Evolutionary conservation across 306 rosid genomes (phyloP).

Genomic region (Bauhinia variegata): DNA sequence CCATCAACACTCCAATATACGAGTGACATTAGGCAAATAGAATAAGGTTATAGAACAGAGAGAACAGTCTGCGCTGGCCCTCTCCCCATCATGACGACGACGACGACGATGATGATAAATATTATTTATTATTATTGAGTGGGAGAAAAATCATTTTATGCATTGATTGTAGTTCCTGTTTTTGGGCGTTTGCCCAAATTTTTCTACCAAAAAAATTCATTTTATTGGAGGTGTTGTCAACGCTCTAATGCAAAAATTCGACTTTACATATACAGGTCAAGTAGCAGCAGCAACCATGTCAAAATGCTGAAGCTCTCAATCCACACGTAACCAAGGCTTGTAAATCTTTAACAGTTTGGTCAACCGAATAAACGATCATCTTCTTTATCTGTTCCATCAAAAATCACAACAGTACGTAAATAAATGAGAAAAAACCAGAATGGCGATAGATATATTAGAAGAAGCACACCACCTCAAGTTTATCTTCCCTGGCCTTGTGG

Average conservation of each 20-base stretch:
- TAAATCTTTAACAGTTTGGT: constrained; percentile 59
- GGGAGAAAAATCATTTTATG: too few relatives aligned
- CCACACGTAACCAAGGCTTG: constrained; percentile 13
- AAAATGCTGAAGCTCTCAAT: constrained; percentile 15
- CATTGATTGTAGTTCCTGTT: too few relatives aligned
- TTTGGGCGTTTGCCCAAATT: too few relatives aligned
- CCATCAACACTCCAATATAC: too few relatives aligned
- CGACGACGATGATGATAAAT: too few relatives aligned
- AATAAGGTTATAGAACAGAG: too few relatives aligned
- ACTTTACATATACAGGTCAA: constrained; percentile 1
- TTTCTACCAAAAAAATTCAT: neutral
- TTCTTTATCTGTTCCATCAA: constrained; percentile 71
- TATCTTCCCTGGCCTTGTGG: constrained; percentile 82
- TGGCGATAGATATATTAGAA: constrained; percentile 3
- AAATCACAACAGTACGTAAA: constrained; percentile 8
- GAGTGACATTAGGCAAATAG: too few relatives aligned
- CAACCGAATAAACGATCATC: constrained; percentile 72
- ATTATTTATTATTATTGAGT: too few relatives aligned
- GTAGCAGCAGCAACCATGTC: constrained; percentile 9
- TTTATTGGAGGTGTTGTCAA: constrained; percentile 9
- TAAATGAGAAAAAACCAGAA: neutral
- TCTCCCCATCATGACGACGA: too few relatives aligned
- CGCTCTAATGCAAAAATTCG: constrained; percentile 13
- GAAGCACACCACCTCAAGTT: constrained; percentile 66
- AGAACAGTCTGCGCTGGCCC: too few relatives aligned